A percentile compares a stretch with the other conserved stretches of the same genome.
Conservation (phyloP, 495 filamentous ascomycete species). For the Tirmania nivea region DNA sequence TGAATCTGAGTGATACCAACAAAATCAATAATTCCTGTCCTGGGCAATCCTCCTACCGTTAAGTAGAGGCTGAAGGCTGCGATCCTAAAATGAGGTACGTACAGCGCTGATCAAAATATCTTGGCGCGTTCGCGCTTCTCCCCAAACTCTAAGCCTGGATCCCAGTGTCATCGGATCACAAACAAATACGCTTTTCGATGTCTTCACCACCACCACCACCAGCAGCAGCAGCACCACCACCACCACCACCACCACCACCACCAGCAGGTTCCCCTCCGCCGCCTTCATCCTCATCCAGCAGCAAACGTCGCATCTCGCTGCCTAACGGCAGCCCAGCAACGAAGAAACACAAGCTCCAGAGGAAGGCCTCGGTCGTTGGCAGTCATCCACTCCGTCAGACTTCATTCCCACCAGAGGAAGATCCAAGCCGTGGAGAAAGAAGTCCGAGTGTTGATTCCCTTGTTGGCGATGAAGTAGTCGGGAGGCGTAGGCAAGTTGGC, state of each 20-base stretch:
- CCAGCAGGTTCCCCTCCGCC: conserved; percentile 9
- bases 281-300: conserved; percentile 1
- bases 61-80: too few relatives aligned
- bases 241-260: not conserved
- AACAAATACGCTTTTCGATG: too few relatives aligned
- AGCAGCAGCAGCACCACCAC: too few relatives aligned
- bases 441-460: conserved; percentile 10
- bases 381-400: conserved; percentile 2
- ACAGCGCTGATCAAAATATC: too few relatives aligned
- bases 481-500: not conserved
- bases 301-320: conserved; percentile 17
- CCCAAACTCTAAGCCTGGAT: too few relatives aligned
- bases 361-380: not conserved
- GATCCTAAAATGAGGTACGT: too few relatives aligned
- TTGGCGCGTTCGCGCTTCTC: too few relatives aligned
- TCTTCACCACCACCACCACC: too few relatives aligned
- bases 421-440: conserved; percentile 20
- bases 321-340: conserved; percentile 2
- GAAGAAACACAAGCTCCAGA: conserved; percentile 15
- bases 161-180: too few relatives aligned
- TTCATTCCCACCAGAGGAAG: conserved; percentile 1
- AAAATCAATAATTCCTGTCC: too few relatives aligned
- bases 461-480: not conserved
- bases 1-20: too few relatives aligned
- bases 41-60: too few relatives aligned